Percentiles rank a stretch among this genome's conserved stretches.
Conservation (phyloP, 495 filamentous ascomycete genomes). For the Penicillium pancosmium region DNA sequence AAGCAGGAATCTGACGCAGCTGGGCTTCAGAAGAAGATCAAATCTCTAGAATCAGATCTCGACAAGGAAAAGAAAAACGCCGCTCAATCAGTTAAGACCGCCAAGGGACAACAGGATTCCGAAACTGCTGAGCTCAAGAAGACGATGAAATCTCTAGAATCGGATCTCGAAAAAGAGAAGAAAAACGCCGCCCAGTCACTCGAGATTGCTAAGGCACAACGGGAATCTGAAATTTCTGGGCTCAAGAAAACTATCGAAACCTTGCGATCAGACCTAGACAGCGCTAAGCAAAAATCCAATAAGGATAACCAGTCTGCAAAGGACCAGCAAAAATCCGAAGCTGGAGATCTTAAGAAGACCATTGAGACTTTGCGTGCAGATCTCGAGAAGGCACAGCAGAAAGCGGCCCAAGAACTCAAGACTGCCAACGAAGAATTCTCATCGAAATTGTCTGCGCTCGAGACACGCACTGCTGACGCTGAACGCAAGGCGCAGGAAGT, state of each 20-base stretch:
- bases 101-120: slow-evolving; percentile 35
- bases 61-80: background rate
- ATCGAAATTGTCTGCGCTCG: slow-evolving; percentile 51
- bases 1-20: background rate
- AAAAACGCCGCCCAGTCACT: background rate
- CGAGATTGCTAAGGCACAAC: background rate
- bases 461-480: slow-evolving; percentile 48
- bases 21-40: background rate
- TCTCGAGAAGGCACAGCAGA: slow-evolving; percentile 56
- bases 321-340: slow-evolving; percentile 59
- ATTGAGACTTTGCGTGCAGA: slow-evolving; percentile 59
- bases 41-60: background rate
- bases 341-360: slow-evolving; percentile 58
- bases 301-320: slow-evolving; percentile 59
- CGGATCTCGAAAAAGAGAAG: slow-evolving; percentile 1
- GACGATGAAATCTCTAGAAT: background rate
- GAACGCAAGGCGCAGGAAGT: slow-evolving; percentile 45
- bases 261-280: slow-evolving; percentile 48
- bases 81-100: background rate
- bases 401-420: slow-evolving; percentile 58
- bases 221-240: slow-evolving; percentile 49
- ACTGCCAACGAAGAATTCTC: slow-evolving; percentile 57
- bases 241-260: slow-evolving; percentile 34
- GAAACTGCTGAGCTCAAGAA: background rate
- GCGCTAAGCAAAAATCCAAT: slow-evolving; percentile 31